A percentile compares a stretch with the other conserved stretches of the same genome.
These are phyloP conservation scores for Magnusiomyces paraingens DNA, from an alignment of 1,139 yeast genomes.

Conservation along the genomic window DNA sequence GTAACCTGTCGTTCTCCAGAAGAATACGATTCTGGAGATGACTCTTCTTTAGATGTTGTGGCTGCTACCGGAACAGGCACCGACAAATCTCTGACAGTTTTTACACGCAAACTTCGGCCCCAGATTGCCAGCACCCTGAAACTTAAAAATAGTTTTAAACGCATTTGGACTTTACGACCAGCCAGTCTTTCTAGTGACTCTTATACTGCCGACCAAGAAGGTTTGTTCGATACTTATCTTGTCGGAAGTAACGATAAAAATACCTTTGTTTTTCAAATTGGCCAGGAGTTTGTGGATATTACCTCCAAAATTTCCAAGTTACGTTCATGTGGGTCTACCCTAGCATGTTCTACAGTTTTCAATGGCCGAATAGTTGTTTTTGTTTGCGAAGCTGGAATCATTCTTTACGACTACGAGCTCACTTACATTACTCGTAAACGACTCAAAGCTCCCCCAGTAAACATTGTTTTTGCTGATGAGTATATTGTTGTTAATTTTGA, in stretches of 20 bases:
- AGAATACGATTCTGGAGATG: slow-evolving; percentile 50
- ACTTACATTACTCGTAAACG: background rate
- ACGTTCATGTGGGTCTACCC: slow-evolving; percentile 55
- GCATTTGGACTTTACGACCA: slow-evolving; percentile 34
- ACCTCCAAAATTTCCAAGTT: slow-evolving; percentile 48
- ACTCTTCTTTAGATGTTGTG: slow-evolving; percentile 49
- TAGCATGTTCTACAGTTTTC: slow-evolving; percentile 58
- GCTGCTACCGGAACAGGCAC: slow-evolving; percentile 62
- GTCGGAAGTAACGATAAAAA: slow-evolving; percentile 48
- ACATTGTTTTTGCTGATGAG: slow-evolving; percentile 13
- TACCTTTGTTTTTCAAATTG: slow-evolving; percentile 60
- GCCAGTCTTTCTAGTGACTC: slow-evolving; percentile 13
- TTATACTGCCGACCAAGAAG: slow-evolving; percentile 4
- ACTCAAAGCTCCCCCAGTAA: slow-evolving; percentile 1
- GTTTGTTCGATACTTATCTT: slow-evolving; percentile 46
- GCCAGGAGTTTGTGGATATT: slow-evolving; percentile 58
- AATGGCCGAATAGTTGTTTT: slow-evolving; percentile 63
- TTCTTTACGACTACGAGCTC: slow-evolving; percentile 3
- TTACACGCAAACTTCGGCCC: slow-evolving; percentile 66
- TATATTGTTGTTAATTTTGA: slow-evolving; percentile 8
- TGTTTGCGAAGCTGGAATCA: slow-evolving; percentile 30
- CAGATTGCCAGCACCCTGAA: slow-evolving; percentile 71
- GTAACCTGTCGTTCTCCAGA: slow-evolving; percentile 56
- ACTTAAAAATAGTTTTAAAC: slow-evolving; percentile 36
- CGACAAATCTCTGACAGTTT: slow-evolving; percentile 53